Evolutionary conservation across 225 moss, liverwort and hornwort genomes (phyloP).

Genomic region (Pseudisothecium myosuroides): DNA sequence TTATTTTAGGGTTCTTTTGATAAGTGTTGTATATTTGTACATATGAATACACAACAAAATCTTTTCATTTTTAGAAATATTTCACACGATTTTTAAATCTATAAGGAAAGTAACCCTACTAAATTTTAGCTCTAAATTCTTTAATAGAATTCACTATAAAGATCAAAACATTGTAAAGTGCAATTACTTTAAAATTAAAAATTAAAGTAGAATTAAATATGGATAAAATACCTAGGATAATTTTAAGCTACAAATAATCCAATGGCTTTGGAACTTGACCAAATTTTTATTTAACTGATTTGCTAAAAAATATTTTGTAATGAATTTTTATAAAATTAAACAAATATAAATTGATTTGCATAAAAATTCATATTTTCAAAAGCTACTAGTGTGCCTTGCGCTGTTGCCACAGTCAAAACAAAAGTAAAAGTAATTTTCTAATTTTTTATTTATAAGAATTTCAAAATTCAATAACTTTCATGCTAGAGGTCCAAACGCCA

Average conservation of each 20-base stretch:
- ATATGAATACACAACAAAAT: rapidly evolving
- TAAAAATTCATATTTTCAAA: neutral
- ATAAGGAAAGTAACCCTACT: neutral
- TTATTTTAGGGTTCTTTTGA: rapidly evolving
- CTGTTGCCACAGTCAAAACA: no score
- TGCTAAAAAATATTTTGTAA: neutral
- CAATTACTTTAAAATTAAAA: rapidly evolving
- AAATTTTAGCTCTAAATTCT: neutral
- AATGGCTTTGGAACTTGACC: neutral
- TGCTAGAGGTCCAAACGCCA: no score
- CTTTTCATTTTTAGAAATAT: no score
- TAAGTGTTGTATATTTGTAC: no score
- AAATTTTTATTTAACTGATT: neutral
- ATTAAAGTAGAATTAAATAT: neutral
- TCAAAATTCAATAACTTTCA: no score
- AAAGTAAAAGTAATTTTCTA: no score
- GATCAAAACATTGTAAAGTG: neutral
- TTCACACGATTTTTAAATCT: neutral
- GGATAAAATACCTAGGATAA: no score
- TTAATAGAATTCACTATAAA: no score
- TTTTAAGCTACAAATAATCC: neutral
- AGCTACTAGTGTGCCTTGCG: no score
- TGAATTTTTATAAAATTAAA: no score
- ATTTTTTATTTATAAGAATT: no score
- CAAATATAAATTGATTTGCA: neutral